These are phyloP conservation scores for Adansonia gregorii DNA, from an alignment of 441 rosid genomes.

Conservation along the genomic window DNA sequence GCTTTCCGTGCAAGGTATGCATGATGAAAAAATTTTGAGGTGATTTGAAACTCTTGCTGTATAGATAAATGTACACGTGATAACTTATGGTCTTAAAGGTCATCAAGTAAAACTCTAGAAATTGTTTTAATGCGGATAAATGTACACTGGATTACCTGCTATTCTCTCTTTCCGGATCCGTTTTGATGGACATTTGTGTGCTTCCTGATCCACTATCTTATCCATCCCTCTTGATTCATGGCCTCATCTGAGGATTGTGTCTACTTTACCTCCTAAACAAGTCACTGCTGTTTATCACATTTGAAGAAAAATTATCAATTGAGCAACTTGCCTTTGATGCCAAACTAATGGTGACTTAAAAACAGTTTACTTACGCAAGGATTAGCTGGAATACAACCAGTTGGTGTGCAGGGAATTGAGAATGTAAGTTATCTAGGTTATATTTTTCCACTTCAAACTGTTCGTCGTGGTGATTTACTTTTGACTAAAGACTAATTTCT, in stretches of 20 bases:
- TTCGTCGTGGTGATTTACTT: neutral
- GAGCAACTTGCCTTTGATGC: neutral
- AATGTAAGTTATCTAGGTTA: constrained; percentile 50
- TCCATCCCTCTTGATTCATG: neutral
- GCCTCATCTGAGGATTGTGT: neutral
- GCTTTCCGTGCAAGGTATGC: constrained; percentile 91
- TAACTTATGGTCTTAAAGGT: neutral
- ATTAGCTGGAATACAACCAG: constrained; percentile 87
- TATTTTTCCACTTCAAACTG: neutral
- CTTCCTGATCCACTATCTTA: neutral
- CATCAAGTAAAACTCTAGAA: neutral
- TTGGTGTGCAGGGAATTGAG: constrained; percentile 67
- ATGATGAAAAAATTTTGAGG: neutral
- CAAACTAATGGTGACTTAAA: constrained; percentile 21
- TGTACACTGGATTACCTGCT: neutral
- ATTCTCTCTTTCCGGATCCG: neutral
- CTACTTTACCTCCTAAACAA: neutral
- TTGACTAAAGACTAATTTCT: neutral
- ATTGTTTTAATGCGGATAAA: neutral
- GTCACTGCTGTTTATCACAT: neutral
- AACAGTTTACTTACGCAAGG: constrained; percentile 83
- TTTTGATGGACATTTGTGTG: neutral
- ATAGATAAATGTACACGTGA: neutral
- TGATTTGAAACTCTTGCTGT: constrained; percentile 2
- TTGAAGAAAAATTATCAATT: neutral